A percentile compares a stretch with the other conserved stretches of the same genome.
phyloP scores from a whole-genome alignment of 139 green algal genomes.

The Limnomonas spitsbergensis region DNA sequence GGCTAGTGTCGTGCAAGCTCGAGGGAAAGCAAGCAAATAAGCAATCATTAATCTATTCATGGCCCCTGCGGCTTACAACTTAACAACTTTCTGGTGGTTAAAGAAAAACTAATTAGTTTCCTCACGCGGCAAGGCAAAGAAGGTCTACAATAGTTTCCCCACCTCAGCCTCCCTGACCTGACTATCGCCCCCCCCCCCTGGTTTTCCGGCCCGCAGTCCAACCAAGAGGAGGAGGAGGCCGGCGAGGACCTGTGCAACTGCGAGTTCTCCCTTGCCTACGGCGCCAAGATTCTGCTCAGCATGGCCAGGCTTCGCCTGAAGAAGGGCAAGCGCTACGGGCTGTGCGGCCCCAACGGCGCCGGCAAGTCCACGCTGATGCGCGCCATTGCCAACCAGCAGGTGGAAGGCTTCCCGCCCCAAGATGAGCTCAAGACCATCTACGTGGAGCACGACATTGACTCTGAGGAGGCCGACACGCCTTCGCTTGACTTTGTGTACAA shows the following conservation, averaged over 20 bases:
- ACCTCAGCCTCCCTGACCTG: too few species aligned
- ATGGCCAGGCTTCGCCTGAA: slow-evolving; percentile 79
- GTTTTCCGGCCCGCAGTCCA: neutral
- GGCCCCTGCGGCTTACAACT: too few species aligned
- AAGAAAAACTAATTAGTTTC: too few species aligned
- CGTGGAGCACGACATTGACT: slow-evolving; percentile 90
- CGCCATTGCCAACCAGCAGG: slow-evolving; percentile 86
- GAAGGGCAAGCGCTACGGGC: slow-evolving; percentile 73
- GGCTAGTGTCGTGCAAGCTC: too few species aligned
- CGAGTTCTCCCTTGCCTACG: slow-evolving; percentile 87
- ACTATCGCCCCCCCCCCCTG: too few species aligned
- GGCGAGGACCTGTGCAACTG: slow-evolving; percentile 88
- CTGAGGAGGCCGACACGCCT: slow-evolving; percentile 54
- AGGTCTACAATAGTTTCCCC: too few species aligned
- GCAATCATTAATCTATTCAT: too few species aligned
- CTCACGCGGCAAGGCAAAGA: too few species aligned
- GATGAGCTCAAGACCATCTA: slow-evolving; percentile 83
- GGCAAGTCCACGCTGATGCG: slow-evolving; percentile 92
- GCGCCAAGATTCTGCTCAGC: slow-evolving; percentile 87
- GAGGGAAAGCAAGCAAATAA: too few species aligned
- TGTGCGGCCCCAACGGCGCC: slow-evolving; percentile 82
- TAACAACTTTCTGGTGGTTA: too few species aligned
- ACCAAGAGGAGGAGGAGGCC: slow-evolving; percentile 70
- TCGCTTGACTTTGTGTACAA: slow-evolving; percentile 66
- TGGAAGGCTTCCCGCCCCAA: slow-evolving; percentile 82